Conservation (phyloP, 768 basidiomycete species). For the Mycena vitilis region DNA sequence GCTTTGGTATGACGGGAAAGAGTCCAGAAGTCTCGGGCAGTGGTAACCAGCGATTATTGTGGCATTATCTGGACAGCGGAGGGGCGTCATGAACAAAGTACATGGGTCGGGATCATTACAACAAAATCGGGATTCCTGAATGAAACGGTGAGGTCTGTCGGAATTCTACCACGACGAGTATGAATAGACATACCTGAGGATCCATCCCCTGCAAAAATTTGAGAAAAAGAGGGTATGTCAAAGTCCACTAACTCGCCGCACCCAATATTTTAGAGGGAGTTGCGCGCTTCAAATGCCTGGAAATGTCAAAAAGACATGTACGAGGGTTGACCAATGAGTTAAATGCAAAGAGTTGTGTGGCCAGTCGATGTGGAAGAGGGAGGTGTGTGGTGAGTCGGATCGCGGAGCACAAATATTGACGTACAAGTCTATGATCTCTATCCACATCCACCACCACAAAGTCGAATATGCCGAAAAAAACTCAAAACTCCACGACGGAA, state of each 20-base stretch:
- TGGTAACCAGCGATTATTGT: too few species aligned
- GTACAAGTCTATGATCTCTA: not conserved
- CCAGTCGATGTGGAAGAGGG: not conserved
- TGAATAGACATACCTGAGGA: too few species aligned
- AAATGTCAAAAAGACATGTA: not conserved
- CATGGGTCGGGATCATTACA: too few species aligned
- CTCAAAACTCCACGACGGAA: not conserved
- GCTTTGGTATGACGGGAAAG: too few species aligned
- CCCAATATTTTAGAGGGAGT: not conserved
- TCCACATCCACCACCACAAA: not conserved
- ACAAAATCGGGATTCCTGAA: too few species aligned
- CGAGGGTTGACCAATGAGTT: not conserved
- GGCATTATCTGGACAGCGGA: too few species aligned
- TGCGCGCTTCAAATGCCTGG: not conserved
- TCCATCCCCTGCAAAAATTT: too few species aligned
- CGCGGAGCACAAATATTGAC: not conserved
- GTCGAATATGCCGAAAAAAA: not conserved
- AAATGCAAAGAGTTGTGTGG: not conserved
- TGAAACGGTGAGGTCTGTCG: too few species aligned
- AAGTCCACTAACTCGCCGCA: not conserved
- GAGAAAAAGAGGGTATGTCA: not conserved
- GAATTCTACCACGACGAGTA: too few species aligned
- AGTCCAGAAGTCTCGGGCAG: too few species aligned
- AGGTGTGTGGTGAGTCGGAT: not conserved
- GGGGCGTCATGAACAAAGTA: too few species aligned